Percentiles rank a stretch among this genome's conserved stretches.
phyloP scores from a whole-genome alignment of 2,329 filamentous ascomycete genomes.

The Hymenoscyphus albidus region DNA sequence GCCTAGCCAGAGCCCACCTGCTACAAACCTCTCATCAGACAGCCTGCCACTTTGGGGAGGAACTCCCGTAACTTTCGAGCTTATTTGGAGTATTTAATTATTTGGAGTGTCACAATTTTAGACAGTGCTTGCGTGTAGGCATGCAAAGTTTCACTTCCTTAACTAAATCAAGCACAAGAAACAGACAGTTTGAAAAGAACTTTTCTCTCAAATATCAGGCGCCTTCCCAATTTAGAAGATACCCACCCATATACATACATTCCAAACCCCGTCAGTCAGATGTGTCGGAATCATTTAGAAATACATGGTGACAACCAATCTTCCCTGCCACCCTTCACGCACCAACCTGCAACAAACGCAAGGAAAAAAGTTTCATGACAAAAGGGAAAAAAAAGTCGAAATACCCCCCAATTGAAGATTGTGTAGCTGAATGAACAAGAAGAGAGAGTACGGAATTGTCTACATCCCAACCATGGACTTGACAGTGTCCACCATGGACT shows the following conservation, averaged over 20 bases:
- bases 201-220: neutral
- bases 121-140: no score
- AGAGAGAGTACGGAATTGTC: neutral
- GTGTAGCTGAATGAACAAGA: neutral
- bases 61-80: no score
- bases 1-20: no score
- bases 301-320: neutral
- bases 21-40: no score
- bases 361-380: neutral
- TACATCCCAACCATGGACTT: constrained; percentile 7
- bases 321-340: neutral
- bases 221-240: neutral
- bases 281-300: neutral
- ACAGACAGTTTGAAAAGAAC: neutral
- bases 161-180: neutral
- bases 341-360: neutral
- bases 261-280: neutral
- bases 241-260: constrained; percentile 1
- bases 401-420: neutral
- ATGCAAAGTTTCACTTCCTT: neutral
- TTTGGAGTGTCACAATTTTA: no score
- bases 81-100: no score
- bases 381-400: neutral
- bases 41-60: no score
- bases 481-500: neutral